Conservation (phyloP, 108 stramenopile genomes). For the Fragilaria radians region DNA sequence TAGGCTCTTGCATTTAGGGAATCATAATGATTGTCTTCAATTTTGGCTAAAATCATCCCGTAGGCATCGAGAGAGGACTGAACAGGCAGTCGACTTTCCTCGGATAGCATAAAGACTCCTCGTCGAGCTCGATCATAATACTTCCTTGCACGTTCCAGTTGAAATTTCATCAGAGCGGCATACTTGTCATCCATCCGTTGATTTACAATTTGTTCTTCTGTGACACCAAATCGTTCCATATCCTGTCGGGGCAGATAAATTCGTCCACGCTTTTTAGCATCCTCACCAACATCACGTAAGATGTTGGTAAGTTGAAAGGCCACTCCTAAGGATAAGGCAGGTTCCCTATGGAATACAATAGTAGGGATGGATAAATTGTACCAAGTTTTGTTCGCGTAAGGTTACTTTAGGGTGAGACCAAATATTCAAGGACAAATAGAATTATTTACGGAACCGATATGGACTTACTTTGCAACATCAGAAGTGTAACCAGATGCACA, state of each 20-base stretch:
- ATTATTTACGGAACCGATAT: slow-evolving; percentile 3
- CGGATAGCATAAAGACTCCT: slow-evolving; percentile 89
- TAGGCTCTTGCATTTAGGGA: slow-evolving; percentile 92
- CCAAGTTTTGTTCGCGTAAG: no score
- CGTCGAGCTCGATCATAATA: slow-evolving; percentile 91
- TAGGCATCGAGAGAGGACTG: slow-evolving; percentile 92
- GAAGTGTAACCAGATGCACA: slow-evolving; percentile 71
- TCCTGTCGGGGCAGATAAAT: slow-evolving; percentile 92
- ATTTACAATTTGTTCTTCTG: slow-evolving; percentile 85
- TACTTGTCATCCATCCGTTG: slow-evolving; percentile 87
- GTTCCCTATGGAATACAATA: slow-evolving; percentile 49
- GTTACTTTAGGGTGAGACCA: no score
- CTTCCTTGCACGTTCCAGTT: slow-evolving; percentile 88
- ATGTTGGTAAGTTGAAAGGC: slow-evolving; percentile 99
- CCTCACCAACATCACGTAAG: slow-evolving; percentile 96
- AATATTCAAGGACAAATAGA: no score
- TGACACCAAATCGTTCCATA: slow-evolving; percentile 87
- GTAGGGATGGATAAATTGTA: slow-evolving; percentile 4
- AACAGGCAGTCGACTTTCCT: slow-evolving; percentile 85
- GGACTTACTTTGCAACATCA: slow-evolving; percentile 76
- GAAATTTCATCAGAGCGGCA: slow-evolving; percentile 89
- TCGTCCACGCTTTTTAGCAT: slow-evolving; percentile 83
- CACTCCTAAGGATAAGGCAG: slow-evolving; percentile 92
- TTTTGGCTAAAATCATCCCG: slow-evolving; percentile 87
- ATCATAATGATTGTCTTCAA: slow-evolving; percentile 94